Evolutionary conservation across 176 grass and related monocot species (phyloP).

Genomic region (Saccharum spontaneum): DNA sequence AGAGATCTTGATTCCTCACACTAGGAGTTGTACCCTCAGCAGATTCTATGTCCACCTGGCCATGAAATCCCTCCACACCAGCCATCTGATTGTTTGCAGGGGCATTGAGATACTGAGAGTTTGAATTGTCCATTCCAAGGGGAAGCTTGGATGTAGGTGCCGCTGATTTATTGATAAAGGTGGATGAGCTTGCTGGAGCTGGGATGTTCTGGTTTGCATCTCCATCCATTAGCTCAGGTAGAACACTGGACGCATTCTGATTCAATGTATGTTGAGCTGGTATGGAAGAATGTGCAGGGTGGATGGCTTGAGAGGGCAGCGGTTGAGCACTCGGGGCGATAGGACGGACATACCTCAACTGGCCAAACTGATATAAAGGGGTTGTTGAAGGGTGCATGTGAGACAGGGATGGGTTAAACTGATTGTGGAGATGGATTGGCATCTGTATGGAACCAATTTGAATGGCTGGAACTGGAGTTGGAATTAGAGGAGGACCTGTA

Average conservation of each 20-base stretch:
- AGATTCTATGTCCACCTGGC: constrained; percentile 17
- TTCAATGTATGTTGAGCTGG: constrained; percentile 52
- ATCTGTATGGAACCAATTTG: constrained; percentile 99
- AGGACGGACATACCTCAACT: constrained; percentile 69
- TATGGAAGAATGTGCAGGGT: constrained; percentile 41
- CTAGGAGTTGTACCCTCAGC: constrained; percentile 12
- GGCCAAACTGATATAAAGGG: constrained; percentile 93
- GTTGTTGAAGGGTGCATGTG: constrained; percentile 62
- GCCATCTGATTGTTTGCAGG: constrained; percentile 40
- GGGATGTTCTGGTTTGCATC: constrained; percentile 34
- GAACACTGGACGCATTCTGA: constrained; percentile 52
- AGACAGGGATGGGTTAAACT: constrained; percentile 55
- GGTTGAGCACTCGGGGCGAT: constrained; percentile 46
- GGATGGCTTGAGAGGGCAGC: constrained; percentile 43
- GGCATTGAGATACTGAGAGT: constrained; percentile 40
- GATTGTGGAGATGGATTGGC: constrained; percentile 89
- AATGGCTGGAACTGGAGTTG: constrained; percentile 86
- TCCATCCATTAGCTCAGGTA: constrained; percentile 40
- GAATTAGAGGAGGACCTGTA: constrained; percentile 91
- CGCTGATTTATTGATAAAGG: constrained; percentile 33
- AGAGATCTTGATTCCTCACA: constrained; percentile 35
- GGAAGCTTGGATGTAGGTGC: constrained; percentile 19
- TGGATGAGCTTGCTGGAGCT: constrained; percentile 34
- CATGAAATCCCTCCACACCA: constrained; percentile 46
- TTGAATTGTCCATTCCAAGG: constrained; percentile 16